Percentiles rank a stretch among this genome's conserved stretches.
phyloP scores from a whole-genome alignment of 352 stramenopile genomes.

The Bremia lactucae region DNA sequence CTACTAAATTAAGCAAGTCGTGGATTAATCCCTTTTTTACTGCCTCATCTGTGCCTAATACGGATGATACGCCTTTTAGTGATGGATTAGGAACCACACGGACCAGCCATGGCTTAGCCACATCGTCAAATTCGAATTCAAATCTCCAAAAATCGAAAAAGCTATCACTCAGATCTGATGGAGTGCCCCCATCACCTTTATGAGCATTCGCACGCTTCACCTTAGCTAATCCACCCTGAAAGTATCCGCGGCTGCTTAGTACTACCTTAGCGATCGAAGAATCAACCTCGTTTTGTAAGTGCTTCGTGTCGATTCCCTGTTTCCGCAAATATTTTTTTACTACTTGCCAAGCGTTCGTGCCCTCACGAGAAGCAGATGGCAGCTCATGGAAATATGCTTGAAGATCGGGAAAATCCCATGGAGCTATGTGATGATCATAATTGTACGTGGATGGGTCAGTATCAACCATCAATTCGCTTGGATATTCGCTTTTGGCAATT shows the following conservation, averaged over 20 bases:
- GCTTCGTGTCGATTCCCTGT: constrained; percentile 49
- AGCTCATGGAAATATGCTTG: constrained; percentile 53
- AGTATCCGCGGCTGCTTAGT: constrained; percentile 41
- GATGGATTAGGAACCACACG: constrained; percentile 69
- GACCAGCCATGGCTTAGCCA: constrained; percentile 91
- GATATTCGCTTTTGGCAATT: constrained; percentile 60
- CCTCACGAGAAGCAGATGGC: constrained; percentile 33
- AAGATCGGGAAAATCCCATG: constrained; percentile 63
- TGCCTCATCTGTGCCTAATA: constrained; percentile 53
- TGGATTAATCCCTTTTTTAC: constrained; percentile 55
- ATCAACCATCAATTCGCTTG: constrained; percentile 24
- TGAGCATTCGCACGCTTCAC: constrained; percentile 29
- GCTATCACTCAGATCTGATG: constrained; percentile 36
- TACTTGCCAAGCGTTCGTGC: constrained; percentile 59
- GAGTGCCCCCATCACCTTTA: constrained; percentile 14
- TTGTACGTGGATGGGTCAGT: constrained; percentile 44
- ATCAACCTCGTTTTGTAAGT: constrained; percentile 57
- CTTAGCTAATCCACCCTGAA: constrained; percentile 34
- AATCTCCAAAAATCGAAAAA: constrained; percentile 94
- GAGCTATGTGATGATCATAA: constrained; percentile 54
- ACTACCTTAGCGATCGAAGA: constrained; percentile 50
- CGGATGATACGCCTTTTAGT: constrained; percentile 33
- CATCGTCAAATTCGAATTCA: constrained; percentile 92
- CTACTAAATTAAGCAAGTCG: constrained; percentile 60
- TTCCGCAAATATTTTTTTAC: constrained; percentile 50